Base-by-base conservation (phyloP, 73 alveolate species). In the Paramecium sonneborni region DNA sequence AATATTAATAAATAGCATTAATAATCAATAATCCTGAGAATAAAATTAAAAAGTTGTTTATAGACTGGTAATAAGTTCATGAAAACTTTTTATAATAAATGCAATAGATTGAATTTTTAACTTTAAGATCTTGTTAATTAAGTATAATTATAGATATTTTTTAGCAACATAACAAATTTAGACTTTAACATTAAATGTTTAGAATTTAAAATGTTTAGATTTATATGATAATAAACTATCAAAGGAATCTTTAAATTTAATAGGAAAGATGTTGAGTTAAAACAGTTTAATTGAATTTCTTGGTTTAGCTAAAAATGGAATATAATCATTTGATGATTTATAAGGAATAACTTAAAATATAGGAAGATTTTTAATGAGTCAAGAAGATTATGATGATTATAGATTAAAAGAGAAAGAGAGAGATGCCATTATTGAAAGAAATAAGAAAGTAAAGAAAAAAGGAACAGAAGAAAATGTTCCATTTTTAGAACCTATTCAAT, bases 381-480 rank as follows among this genome's bases (percentile, higher is more conserved):
- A 32, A 12, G 90, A 79, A 21, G 90, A 79, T 7, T 79, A 30
- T 32, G 90, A 79, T 15, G 90, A 79, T 2, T 79, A 79, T 44
- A 79, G 26, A 12, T 9, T n/a, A 6, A 79, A 79, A 34, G 90
- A 79, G 23, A 79, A 79, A 2, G 90, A 79, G 76, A 38, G 90
- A 43, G 90, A 79, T 21, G 70, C 90, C 5, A 79, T 79, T 0
- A 79, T 79, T 41, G 90, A 79, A 34, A n/a, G 90, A 79, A 79
- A 79, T 46, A 79, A 79, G 26, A 79, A 79, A 44, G 90, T 44
- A 10, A 79, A 79, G 74, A 79, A 43, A 24, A 79, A 79, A 62
- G 87, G 87, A 74, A 32, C 55, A 2, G 87, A 74, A 74, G 90
- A 79, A 62, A 10, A 5, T 11, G 90, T 79, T 6, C 90, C 90